Conservation (phyloP, 495 filamentous ascomycete genomes). For the Aspergillus cristatus region DNA sequence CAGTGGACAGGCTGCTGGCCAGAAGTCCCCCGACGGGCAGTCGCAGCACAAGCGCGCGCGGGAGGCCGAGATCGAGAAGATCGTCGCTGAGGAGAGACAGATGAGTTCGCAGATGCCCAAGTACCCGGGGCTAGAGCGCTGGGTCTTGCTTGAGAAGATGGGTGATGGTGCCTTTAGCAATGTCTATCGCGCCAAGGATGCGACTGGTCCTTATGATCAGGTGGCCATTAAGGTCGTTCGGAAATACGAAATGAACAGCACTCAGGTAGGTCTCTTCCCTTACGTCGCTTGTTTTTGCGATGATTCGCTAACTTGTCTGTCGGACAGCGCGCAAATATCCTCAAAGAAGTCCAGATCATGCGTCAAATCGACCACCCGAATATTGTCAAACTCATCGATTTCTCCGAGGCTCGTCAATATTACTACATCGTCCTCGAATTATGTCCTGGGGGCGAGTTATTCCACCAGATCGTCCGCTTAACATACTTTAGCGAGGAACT, state of each 20-base stretch:
- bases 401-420: constrained; percentile 87
- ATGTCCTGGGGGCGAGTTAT: constrained; percentile 90
- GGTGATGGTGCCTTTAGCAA: constrained; percentile 99
- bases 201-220: constrained; percentile 56
- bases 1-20: constrained; percentile 48
- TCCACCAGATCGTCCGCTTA: constrained; percentile 96
- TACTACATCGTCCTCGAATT: constrained; percentile 97
- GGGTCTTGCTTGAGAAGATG: constrained; percentile 92
- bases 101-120: constrained; percentile 75
- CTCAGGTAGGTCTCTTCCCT: constrained; percentile 62
- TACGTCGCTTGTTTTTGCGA: constrained; percentile 4
- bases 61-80: constrained; percentile 58
- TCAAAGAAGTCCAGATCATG: constrained; percentile 99
- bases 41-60: constrained; percentile 27
- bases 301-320: constrained; percentile 7
- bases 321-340: constrained; percentile 86
- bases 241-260: constrained; percentile 97
- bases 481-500: constrained; percentile 98
- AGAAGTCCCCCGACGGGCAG: constrained; percentile 37
- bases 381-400: constrained; percentile 85
- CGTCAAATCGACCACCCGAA: constrained; percentile 91
- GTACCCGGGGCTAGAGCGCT: constrained; percentile 89
- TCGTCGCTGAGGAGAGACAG: constrained; percentile 85
- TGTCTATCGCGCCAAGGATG: constrained; percentile 83
- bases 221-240: constrained; percentile 98